A percentile compares a stretch with the other conserved stretches of the same genome.
Conservation (phyloP, 371 early-diverging fungal genomes). For the Mucor velutinosus region DNA sequence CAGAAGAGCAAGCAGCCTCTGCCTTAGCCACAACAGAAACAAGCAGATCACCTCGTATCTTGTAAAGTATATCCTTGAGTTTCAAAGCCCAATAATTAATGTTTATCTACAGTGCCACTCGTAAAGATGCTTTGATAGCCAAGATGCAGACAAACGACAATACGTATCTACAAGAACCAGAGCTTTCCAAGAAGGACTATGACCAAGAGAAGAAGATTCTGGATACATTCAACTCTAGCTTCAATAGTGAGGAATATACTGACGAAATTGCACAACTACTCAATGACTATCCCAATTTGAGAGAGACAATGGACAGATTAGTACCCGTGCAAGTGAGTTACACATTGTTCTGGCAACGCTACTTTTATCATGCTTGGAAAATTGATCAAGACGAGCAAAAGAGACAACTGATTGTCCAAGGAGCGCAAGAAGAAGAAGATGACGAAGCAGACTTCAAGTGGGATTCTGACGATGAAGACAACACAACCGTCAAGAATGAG, state of each 20-base stretch:
- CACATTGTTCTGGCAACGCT: slow-evolving; percentile 48
- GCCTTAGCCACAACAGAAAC: slow-evolving; percentile 10
- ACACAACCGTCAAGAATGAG: neutral
- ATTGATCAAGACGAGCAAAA: slow-evolving; percentile 52
- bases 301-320: slow-evolving; percentile 49
- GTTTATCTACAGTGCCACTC: slow-evolving; percentile 32
- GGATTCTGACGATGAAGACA: slow-evolving; percentile 55
- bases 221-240: slow-evolving; percentile 33
- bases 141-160: slow-evolving; percentile 40
- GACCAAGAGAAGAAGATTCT: slow-evolving; percentile 31
- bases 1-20: slow-evolving; percentile 27
- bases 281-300: slow-evolving; percentile 36
- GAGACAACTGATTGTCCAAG: slow-evolving; percentile 41
- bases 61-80: slow-evolving; percentile 16
- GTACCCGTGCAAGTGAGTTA: slow-evolving; percentile 54
- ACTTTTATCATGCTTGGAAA: slow-evolving; percentile 48
- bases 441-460: slow-evolving; percentile 50
- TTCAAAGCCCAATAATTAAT: neutral
- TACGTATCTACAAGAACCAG: slow-evolving; percentile 37
- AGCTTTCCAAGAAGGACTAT: slow-evolving; percentile 1
- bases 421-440: slow-evolving; percentile 16
- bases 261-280: slow-evolving; percentile 47
- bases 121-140: slow-evolving; percentile 45
- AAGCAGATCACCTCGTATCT: slow-evolving; percentile 27
- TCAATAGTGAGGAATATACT: slow-evolving; percentile 47